Percentiles rank a stretch among this genome's conserved stretches.
Conservation (phyloP, 441 rosid genomes). For the Biscutella auriculata region DNA sequence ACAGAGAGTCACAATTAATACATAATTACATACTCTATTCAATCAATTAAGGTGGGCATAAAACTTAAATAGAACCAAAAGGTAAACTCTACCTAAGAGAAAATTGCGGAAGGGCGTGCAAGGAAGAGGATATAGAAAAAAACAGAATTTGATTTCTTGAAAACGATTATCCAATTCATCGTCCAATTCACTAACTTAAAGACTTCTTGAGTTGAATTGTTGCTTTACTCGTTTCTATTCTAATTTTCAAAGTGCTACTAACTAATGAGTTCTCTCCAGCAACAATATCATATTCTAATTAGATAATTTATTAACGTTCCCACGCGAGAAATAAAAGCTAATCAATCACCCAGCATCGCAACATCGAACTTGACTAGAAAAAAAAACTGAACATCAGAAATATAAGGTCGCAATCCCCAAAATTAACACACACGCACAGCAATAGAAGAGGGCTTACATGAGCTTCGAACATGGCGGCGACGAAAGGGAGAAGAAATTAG, state of each 20-base stretch:
- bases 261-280: slow-evolving; percentile 2
- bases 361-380: not conserved
- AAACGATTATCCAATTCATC: not conserved
- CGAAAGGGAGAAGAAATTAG: slow-evolving; percentile 11
- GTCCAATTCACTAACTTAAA: not conserved
- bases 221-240: not conserved
- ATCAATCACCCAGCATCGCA: not conserved
- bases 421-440: not conserved
- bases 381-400: not conserved
- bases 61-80: not conserved
- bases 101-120: too few relatives aligned
- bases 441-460: slow-evolving; percentile 42
- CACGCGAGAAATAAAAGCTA: not conserved
- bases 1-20: not conserved
- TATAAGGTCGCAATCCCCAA: slow-evolving; percentile 1
- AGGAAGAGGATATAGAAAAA: too few relatives aligned
- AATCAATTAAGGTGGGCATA: not conserved
- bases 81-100: not conserved
- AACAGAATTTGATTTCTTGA: too few relatives aligned
- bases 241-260: not conserved
- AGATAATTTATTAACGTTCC: not conserved
- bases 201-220: not conserved
- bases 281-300: not conserved
- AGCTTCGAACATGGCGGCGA: slow-evolving; percentile 72
- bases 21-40: slow-evolving; percentile 3